Evolutionary conservation across 2,329 filamentous ascomycete species (phyloP), one percentile per base, ranked within the genome.

Genomic region (Keithomyces neogunnii): DNA sequence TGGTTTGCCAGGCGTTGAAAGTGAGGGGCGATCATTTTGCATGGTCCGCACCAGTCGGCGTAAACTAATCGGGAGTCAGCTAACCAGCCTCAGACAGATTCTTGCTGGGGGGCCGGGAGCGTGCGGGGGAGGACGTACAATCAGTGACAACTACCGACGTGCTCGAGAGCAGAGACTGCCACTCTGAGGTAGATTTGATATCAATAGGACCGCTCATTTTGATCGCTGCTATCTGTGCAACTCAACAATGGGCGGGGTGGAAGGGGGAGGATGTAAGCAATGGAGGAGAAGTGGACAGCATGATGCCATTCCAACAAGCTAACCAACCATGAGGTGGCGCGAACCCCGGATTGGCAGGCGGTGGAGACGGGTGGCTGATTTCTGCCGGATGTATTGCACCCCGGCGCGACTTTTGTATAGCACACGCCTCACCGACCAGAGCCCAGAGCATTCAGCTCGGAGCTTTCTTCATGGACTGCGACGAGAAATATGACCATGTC

Each of bases 61-160:
- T 69, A 74, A 62, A 77, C 73, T 95, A 19, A 87, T 69, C 90
- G 97, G 88, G 89, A 96, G 72, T 95, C 88, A 68, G 92, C 92
- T 65, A 93, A 9, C n/a, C 38, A 5, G 13, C 19, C 19, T 40
- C 9, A 19, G 13, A 26, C 8, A 26, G n/a, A 40, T 7, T 5
- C 38, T 26, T 6, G n/a, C 5, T 2, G 5, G 38, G n/a, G n/a
- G 38, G 2, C n/a, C 4, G 26, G 26, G 6, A 19, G 38, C n/a
- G 13, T 26, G 38, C 19, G 19, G 19, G 19, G 19, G 19, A 19
- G 13, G 9, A 19, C 83, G 71, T 80, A 95, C 90, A 97, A 73
- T 97, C 93, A 61, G 89, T 82, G 55, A 99, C 80, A 51, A 96
- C 89, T 55, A 96, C 81, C 61, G 81, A 82, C 51, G 86, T 89